A percentile compares a stretch with the other conserved stretches of the same genome.
Evolutionary conservation across 169 alveolate species (phyloP).

Genomic region (Babesia sp.): DNA sequence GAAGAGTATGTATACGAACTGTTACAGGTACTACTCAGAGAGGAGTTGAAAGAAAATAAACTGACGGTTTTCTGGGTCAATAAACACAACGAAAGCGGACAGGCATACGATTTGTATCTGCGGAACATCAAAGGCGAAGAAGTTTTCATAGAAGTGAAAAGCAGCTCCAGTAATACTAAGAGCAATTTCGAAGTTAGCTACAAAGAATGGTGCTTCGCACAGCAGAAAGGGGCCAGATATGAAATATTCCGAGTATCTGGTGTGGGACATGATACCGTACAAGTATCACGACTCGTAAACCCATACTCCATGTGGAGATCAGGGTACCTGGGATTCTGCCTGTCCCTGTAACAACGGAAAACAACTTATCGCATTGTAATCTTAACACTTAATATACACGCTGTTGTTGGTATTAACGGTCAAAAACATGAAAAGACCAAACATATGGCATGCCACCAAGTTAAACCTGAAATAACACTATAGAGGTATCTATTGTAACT

Average conservation of each 20-base stretch:
- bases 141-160: constrained; percentile 42
- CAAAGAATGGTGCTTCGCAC: constrained; percentile 58
- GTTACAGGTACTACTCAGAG: constrained; percentile 1
- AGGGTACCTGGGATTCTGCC: constrained; percentile 28
- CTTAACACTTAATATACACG: too few relatives aligned
- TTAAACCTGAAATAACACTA: too few relatives aligned
- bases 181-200: constrained; percentile 26
- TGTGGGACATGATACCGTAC: constrained; percentile 7
- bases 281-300: constrained; percentile 11
- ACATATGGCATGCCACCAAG: too few relatives aligned
- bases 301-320: constrained; percentile 44
- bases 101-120: constrained; percentile 30
- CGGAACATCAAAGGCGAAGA: constrained; percentile 4
- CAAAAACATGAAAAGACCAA: too few relatives aligned
- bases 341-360: constrained; percentile 46
- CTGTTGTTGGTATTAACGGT: too few relatives aligned
- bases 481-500: too few relatives aligned
- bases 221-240: constrained; percentile 21
- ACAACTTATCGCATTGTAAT: too few relatives aligned
- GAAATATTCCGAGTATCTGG: constrained; percentile 49
- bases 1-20: constrained; percentile 37
- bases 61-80: constrained; percentile 25
- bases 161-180: constrained; percentile 9
- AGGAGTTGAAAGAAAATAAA: background rate
- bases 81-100: constrained; percentile 35